phyloP scores from a whole-genome alignment of 2,329 filamentous ascomycete species.

The Diaporthe ampelina region DNA sequence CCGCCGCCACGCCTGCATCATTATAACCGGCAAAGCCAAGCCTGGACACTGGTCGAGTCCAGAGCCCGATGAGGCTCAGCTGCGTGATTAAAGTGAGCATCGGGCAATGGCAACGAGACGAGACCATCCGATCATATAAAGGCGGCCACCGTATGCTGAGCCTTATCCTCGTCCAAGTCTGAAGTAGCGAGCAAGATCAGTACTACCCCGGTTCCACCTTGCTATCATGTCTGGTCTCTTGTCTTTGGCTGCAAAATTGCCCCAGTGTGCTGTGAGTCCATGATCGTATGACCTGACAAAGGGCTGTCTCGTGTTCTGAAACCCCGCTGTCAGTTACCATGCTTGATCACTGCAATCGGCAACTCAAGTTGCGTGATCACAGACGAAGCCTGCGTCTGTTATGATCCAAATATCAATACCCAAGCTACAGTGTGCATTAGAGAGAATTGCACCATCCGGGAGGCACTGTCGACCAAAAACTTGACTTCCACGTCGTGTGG shows the following conservation, averaged over 20 bases:
- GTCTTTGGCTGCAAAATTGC: background rate
- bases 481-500: slow-evolving; percentile 5
- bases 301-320: background rate
- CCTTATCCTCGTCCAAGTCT: too few relatives aligned
- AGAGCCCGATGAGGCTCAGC: background rate
- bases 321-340: background rate
- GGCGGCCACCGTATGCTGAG: too few relatives aligned
- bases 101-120: too few relatives aligned
- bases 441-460: background rate
- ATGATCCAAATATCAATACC: background rate
- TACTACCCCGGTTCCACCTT: too few relatives aligned
- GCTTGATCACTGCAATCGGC: background rate
- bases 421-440: background rate
- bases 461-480: slow-evolving; percentile 9
- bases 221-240: background rate
- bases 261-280: slow-evolving; percentile 19
- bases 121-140: background rate
- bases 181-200: too few relatives aligned
- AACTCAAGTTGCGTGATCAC: background rate
- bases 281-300: background rate
- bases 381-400: slow-evolving; percentile 1
- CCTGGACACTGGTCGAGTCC: background rate
- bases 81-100: too few relatives aligned
- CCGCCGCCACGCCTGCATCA: background rate
- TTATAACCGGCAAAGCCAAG: background rate